Evolutionary conservation across 306 rosid genomes (phyloP).

Genomic region (Bauhinia variegata): DNA sequence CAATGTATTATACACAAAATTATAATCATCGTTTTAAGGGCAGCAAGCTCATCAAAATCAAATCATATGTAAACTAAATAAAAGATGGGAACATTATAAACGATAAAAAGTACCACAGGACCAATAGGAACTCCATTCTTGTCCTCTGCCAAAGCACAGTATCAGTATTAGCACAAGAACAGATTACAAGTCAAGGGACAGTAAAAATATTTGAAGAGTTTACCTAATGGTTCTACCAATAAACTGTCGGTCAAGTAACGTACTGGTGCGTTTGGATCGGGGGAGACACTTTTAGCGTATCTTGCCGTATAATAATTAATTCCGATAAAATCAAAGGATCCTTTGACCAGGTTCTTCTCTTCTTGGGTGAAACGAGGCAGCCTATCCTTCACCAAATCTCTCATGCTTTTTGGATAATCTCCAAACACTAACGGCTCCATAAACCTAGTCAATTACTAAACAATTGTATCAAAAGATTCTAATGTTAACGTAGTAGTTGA

Average conservation of each 20-base stretch:
- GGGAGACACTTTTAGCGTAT: background rate
- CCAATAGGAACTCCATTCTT: slow-evolving; percentile 30
- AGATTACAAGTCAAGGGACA: background rate
- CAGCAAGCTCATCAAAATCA: too few relatives aligned
- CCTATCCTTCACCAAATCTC: slow-evolving; percentile 23
- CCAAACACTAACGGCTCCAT: slow-evolving; percentile 37
- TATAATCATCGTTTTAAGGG: background rate
- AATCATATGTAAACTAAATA: too few relatives aligned
- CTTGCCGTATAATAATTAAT: slow-evolving; percentile 42
- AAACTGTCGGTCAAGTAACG: background rate
- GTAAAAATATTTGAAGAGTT: background rate
- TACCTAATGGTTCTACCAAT: background rate
- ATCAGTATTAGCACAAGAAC: background rate
- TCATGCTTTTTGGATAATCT: slow-evolving; percentile 29
- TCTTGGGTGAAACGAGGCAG: slow-evolving; percentile 15
- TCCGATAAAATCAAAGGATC: slow-evolving; percentile 44
- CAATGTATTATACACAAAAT: background rate
- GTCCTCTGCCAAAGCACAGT: slow-evolving; percentile 1
- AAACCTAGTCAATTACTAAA: slow-evolving; percentile 1
- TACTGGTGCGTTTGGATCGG: slow-evolving; percentile 8
- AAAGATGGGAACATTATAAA: background rate
- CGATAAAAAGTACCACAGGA: slow-evolving; percentile 12
- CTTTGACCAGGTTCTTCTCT: slow-evolving; percentile 25
- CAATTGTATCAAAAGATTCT: background rate
- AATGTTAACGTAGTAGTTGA: background rate